Evolutionary conservation across 2,329 filamentous ascomycete genomes (phyloP).

Genomic region (Ophiostoma himal-ulmi): DNA sequence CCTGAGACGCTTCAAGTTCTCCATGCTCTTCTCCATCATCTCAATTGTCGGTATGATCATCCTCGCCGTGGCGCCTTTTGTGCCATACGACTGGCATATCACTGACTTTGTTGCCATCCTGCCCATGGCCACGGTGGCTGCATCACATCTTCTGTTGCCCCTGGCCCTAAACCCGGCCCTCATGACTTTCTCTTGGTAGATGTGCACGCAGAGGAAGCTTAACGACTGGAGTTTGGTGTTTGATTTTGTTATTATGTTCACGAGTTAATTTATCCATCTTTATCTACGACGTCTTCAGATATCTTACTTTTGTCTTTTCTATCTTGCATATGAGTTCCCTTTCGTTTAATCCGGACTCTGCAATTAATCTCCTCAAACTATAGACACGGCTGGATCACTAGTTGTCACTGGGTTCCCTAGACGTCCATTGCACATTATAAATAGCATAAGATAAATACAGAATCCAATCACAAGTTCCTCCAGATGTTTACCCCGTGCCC

Average conservation of each 20-base stretch:
- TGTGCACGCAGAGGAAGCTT: not conserved
- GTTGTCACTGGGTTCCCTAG: no score
- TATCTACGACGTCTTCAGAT: not conserved
- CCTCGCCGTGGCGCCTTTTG: slow-evolving; percentile 56
- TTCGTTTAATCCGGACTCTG: no score
- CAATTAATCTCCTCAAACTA: no score
- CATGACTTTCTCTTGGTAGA: slow-evolving; percentile 72
- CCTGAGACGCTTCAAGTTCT: slow-evolving; percentile 71
- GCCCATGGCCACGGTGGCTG: slow-evolving; percentile 66
- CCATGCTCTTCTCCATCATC: slow-evolving; percentile 55
- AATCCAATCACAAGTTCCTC: no score
- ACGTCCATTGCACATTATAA: no score
- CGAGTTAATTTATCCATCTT: not conserved
- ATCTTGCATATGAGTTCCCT: no score
- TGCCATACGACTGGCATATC: slow-evolving; percentile 61
- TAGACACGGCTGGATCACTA: no score
- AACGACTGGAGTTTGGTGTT: not conserved
- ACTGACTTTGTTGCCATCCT: slow-evolving; percentile 69
- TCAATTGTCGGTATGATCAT: slow-evolving; percentile 59
- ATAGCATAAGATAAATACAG: no score
- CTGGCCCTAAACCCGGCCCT: slow-evolving; percentile 71
- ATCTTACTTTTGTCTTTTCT: not conserved
- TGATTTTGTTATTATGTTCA: not conserved
- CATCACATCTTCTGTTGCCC: slow-evolving; percentile 64
- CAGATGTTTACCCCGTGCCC: no score